phyloP scores from a whole-genome alignment of 345 rosid species.

The Physaria fendleri region DNA sequence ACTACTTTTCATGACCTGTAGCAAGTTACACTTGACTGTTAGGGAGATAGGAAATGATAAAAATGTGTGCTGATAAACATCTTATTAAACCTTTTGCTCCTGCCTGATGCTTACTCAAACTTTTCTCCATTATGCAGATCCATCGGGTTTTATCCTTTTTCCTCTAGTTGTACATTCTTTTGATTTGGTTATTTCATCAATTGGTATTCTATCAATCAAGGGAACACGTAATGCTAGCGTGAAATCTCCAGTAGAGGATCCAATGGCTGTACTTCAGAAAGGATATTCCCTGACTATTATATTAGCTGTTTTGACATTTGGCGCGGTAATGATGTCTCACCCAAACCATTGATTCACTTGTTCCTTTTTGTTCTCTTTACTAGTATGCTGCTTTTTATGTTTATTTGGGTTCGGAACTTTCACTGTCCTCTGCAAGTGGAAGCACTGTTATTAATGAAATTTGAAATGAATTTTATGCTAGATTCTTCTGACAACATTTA shows the following conservation, averaged over 20 bases:
- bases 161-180: constrained; percentile 98
- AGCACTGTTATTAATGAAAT: background rate
- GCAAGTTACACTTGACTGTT: background rate
- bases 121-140: constrained; percentile 53
- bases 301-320: constrained; percentile 83
- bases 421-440: background rate
- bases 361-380: background rate
- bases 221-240: constrained; percentile 68
- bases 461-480: background rate
- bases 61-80: background rate
- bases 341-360: background rate
- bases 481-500: constrained; percentile 20
- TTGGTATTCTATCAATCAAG: constrained; percentile 88
- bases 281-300: constrained; percentile 87
- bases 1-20: constrained; percentile 4
- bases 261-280: constrained; percentile 94
- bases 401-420: background rate
- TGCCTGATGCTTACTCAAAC: background rate
- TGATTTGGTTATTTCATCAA: constrained; percentile 85
- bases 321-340: constrained; percentile 51
- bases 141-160: constrained; percentile 96
- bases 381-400: background rate
- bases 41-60: background rate
- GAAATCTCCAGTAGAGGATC: constrained; percentile 81
- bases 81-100: background rate